These are phyloP conservation scores for Knoxia roxburghii DNA, from an alignment of 257 asterid genomes.

Conservation along the genomic window DNA sequence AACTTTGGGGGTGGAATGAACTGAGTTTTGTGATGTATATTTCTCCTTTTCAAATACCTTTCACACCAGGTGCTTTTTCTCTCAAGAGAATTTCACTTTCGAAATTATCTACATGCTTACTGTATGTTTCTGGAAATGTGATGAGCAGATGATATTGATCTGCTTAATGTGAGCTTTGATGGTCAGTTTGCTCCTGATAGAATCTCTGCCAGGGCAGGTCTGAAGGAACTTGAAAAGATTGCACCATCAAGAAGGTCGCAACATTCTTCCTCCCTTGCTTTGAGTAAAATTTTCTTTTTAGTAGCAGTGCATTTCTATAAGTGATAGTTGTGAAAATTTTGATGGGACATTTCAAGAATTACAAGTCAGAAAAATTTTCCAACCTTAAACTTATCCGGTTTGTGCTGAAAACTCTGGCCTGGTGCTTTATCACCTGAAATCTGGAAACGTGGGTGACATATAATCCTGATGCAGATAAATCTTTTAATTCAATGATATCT, in stretches of 20 bases:
- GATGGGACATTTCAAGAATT: neutral
- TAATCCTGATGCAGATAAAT: neutral
- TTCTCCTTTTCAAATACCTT: constrained; percentile 2
- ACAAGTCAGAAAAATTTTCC: neutral
- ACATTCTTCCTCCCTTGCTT: neutral
- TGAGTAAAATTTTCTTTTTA: neutral
- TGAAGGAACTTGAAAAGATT: constrained; percentile 73
- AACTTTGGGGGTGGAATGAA: neutral
- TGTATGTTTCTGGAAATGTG: constrained; percentile 20
- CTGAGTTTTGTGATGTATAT: neutral
- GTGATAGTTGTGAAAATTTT: neutral
- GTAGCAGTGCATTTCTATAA: no score
- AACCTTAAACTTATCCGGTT: neutral
- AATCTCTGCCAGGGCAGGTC: constrained; percentile 77
- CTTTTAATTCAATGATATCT: neutral
- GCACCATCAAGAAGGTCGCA: constrained; percentile 71
- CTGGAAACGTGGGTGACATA: neutral
- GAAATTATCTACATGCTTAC: constrained; percentile 9
- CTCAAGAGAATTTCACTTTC: neutral
- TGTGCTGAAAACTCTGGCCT: neutral
- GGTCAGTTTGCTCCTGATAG: constrained; percentile 92
- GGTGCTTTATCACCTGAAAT: neutral
- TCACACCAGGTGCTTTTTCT: constrained; percentile 1
- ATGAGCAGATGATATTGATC: constrained; percentile 73
- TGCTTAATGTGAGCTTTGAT: constrained; percentile 94